A percentile compares a stretch with the other conserved stretches of the same genome.
phyloP scores from a whole-genome alignment of 257 asterid genomes.

The Echites panduratus region DNA sequence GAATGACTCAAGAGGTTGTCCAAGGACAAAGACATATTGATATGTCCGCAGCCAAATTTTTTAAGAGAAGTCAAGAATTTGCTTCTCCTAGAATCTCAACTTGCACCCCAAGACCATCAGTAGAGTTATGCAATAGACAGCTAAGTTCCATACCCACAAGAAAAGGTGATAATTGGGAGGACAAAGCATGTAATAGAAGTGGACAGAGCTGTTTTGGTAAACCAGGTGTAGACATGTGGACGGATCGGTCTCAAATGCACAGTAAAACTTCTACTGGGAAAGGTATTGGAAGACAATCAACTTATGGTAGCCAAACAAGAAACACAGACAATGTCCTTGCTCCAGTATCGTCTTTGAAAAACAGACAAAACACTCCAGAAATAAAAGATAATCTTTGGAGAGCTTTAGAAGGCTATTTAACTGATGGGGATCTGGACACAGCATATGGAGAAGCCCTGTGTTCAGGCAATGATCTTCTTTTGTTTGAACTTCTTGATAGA shows the following conservation, averaged over 20 bases:
- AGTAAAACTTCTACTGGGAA: conserved; percentile 39
- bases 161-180: conserved; percentile 43
- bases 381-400: conserved; percentile 45
- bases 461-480: conserved; percentile 61
- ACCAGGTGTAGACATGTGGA: conserved; percentile 53
- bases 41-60: conserved; percentile 36
- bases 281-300: conserved; percentile 35
- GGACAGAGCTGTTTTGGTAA: conserved; percentile 45
- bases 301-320: conserved; percentile 39
- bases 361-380: conserved; percentile 42
- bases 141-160: conserved; percentile 39
- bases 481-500: conserved; percentile 81
- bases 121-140: conserved; percentile 45
- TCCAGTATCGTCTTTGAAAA: conserved; percentile 34
- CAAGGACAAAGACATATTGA: conserved; percentile 50
- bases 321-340: conserved; percentile 31
- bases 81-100: conserved; percentile 71
- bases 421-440: conserved; percentile 65
- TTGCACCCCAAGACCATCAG: conserved; percentile 75
- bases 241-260: conserved; percentile 41
- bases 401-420: conserved; percentile 43
- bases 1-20: conserved; percentile 59
- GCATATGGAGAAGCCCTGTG: conserved; percentile 76
- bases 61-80: conserved; percentile 52
- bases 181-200: conserved; percentile 38